Base-by-base conservation (phyloP, 331 rosid species). In the Acacia pycnantha region DNA sequence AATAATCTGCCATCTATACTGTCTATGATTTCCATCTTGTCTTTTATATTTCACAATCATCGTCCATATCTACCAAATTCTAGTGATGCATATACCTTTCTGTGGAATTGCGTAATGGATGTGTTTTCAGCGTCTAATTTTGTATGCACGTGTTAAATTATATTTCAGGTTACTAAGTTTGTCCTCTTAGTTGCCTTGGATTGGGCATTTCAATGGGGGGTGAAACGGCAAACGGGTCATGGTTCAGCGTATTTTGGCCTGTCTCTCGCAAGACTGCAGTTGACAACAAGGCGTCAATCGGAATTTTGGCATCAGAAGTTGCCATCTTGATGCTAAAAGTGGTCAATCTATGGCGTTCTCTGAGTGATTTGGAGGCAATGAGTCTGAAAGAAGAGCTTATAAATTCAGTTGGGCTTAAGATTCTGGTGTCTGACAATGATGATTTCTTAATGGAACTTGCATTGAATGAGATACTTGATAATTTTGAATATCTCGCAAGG, bases 301-400 rank as follows among this genome's bases (percentile, higher is more conserved):
- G 97, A 70, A 81, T 96, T 88, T 82, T 96, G 82, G 88, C 93
- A 0, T 87, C 77, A 59, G 99, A 96, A 87, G 94, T 96, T 76
- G 70, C 92, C 0, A 85, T 90, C 26, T 86, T 96, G 92, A 96
- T 96, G 99, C 78, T 83, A 47, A 94, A 91, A 88, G 78, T 90
- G 47, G 87, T 85, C 67, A 87, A 80, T 85, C 85, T 96, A 61
- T 96, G 99, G 99, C 90, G 88, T 58, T 80, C 78, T 82, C 85
- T 96, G 91, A 84, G 88, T 86, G 95, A 94, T 40, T 56, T 41
- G 47, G 97, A 91, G 85, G 50, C 90, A 27, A 33, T 47, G 78
- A 84, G 74, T 81, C 62, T 90, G 71, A 91, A 87, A 83, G 92
- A 90, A 85, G 90, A 88, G 70, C 77, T 92, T 46, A 76, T 84